Conservation (phyloP, 176 grass and related monocot species). For the Metroxylon sagu region DNA sequence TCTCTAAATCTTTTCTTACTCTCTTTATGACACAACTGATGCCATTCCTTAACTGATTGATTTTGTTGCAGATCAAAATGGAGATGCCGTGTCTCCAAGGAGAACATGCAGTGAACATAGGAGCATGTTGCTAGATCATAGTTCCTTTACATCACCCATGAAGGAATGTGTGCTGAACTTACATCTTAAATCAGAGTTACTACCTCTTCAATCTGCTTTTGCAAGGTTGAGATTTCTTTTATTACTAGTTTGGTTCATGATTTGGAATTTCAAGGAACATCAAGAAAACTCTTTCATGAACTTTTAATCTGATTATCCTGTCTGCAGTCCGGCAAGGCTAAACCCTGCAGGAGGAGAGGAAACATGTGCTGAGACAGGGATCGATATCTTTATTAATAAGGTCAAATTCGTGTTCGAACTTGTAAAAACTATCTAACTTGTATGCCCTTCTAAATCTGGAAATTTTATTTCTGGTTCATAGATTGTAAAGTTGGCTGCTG, state of each 20-base stretch:
- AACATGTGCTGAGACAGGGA: constrained; percentile 90
- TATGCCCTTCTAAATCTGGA: constrained; percentile 12
- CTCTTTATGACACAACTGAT: too few relatives aligned
- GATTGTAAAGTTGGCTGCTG: constrained; percentile 77
- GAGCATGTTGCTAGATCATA: constrained; percentile 64
- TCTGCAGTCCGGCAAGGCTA: constrained; percentile 77
- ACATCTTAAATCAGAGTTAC: constrained; percentile 62
- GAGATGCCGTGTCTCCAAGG: constrained; percentile 58
- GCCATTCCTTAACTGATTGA: too few relatives aligned
- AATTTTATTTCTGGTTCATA: constrained; percentile 27
- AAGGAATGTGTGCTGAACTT: constrained; percentile 33
- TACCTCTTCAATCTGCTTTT: constrained; percentile 90
- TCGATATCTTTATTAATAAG: constrained; percentile 90
- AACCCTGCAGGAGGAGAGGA: constrained; percentile 80
- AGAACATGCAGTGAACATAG: constrained; percentile 76
- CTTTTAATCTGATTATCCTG: not conserved
- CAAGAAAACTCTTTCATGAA: too few relatives aligned
- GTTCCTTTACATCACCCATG: constrained; percentile 76
- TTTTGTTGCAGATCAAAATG: constrained; percentile 59
- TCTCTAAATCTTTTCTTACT: too few relatives aligned
- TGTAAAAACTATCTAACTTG: not conserved
- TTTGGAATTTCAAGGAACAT: not conserved
- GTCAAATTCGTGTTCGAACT: constrained; percentile 17
- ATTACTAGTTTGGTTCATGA: constrained; percentile 9
- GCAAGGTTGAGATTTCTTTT: constrained; percentile 47